phyloP scores from a whole-genome alignment of 2,329 filamentous ascomycete species.

The Arthrobotrys entomopaga region DNA sequence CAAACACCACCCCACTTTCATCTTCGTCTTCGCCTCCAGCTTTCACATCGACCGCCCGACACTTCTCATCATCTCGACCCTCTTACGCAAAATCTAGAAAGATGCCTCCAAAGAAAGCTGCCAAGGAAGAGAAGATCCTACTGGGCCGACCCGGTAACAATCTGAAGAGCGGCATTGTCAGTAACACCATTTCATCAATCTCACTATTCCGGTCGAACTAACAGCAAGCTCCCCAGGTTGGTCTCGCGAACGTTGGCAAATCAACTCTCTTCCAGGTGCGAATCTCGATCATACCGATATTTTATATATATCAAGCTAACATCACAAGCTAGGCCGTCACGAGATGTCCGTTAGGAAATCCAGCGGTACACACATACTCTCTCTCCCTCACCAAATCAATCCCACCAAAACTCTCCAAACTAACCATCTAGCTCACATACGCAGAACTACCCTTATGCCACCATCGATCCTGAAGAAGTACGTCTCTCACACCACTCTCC shows the following conservation, averaged over 20 bases:
- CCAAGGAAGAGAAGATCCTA: constrained; percentile 93
- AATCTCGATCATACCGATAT: neutral
- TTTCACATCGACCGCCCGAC: constrained; percentile 54
- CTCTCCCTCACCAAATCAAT: no score
- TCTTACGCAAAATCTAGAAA: constrained; percentile 70
- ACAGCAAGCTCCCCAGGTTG: constrained; percentile 72
- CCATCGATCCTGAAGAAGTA: constrained; percentile 93
- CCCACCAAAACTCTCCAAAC: no score
- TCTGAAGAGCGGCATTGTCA: constrained; percentile 98
- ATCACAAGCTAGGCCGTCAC: constrained; percentile 76
- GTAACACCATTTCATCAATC: constrained; percentile 60
- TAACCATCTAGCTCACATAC: constrained; percentile 13
- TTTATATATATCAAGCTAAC: constrained; percentile 8
- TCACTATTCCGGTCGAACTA: neutral
- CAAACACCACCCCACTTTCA: constrained; percentile 33
- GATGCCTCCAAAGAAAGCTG: constrained; percentile 96
- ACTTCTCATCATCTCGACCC: constrained; percentile 41
- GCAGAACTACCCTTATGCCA: constrained; percentile 97
- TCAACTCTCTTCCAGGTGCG: constrained; percentile 90
- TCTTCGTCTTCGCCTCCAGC: constrained; percentile 37
- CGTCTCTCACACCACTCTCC: neutral
- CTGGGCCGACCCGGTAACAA: constrained; percentile 96
- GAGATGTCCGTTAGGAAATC: constrained; percentile 96
- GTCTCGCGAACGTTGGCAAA: constrained; percentile 98
- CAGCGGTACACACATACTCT: constrained; percentile 82